These are phyloP conservation scores for Aotearoamyces nothofagi DNA, from an alignment of 2,329 filamentous ascomycete species.

Conservation along the genomic window DNA sequence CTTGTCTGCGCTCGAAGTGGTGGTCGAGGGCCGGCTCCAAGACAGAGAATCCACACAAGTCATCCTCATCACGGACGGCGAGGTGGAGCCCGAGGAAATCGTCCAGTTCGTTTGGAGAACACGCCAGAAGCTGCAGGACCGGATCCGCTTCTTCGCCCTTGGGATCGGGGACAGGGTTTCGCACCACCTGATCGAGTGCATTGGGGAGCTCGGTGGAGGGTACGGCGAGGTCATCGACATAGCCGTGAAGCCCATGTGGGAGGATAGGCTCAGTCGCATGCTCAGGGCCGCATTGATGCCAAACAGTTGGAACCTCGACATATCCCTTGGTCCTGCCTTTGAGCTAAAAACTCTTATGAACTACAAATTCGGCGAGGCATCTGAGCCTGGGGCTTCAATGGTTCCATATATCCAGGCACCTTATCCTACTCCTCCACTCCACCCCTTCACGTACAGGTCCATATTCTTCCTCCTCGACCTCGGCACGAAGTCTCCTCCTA, in stretches of 20 bases:
- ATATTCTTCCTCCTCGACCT: neutral
- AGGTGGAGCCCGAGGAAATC: conserved; percentile 23
- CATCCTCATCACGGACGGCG: conserved; percentile 37
- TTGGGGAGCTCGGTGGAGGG: conserved; percentile 33
- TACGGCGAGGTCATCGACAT: conserved; percentile 39
- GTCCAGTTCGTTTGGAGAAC: neutral
- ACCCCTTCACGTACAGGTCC: neutral
- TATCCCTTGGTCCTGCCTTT: neutral
- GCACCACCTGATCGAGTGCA: conserved; percentile 33
- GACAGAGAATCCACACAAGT: conserved; percentile 34
- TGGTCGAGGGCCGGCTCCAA: too few relatives aligned
- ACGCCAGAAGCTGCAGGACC: conserved; percentile 1
- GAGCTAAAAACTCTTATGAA: too few relatives aligned
- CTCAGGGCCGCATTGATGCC: conserved; percentile 4
- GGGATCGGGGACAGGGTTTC: conserved; percentile 33
- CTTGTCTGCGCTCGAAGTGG: conserved; percentile 24
- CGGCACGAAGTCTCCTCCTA: neutral
- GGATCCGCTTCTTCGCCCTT: conserved; percentile 33
- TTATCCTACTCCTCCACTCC: neutral
- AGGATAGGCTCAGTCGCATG: conserved; percentile 4
- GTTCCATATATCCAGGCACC: too few relatives aligned
- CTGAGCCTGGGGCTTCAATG: too few relatives aligned
- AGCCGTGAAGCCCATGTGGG: conserved; percentile 2
- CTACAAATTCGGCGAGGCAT: too few relatives aligned
- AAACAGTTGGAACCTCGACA: conserved; percentile 2